These are phyloP conservation scores for Suhomyces taliae DNA, from an alignment of 1,139 yeast genomes.

Conservation along the genomic window DNA sequence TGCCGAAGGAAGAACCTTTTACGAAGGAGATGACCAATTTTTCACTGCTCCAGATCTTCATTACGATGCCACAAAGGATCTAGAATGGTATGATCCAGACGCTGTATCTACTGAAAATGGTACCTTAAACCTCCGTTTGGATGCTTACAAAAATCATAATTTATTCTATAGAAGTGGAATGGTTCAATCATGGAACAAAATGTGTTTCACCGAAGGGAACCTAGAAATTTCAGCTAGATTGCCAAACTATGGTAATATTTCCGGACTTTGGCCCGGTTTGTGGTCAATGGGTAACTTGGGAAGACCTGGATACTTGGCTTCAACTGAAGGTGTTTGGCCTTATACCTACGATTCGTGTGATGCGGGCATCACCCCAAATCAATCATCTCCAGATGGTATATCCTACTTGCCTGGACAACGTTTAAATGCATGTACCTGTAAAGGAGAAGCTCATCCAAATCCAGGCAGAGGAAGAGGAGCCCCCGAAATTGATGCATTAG, in stretches of 20 bases:
- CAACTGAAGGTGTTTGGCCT: conserved; percentile 34
- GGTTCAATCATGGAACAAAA: conserved; percentile 31
- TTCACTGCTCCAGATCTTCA: conserved; percentile 29
- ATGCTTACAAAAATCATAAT: conserved; percentile 29
- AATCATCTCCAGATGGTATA: conserved; percentile 32
- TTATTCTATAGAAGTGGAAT: conserved; percentile 32
- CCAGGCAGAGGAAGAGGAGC: conserved; percentile 31
- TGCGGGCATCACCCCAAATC: conserved; percentile 34
- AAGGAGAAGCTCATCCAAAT: conserved; percentile 29
- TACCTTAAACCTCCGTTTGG: conserved; percentile 25
- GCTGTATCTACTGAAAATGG: conserved; percentile 32
- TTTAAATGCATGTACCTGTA: conserved; percentile 26
- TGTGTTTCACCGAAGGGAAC: conserved; percentile 30
- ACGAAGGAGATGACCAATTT: conserved; percentile 34
- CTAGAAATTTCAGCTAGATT: conserved; percentile 25
- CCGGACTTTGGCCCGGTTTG: conserved; percentile 34
- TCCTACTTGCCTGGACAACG: conserved; percentile 32
- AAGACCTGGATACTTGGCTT: conserved; percentile 28
- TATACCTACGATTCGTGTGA: conserved; percentile 32
- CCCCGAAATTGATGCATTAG: conserved; percentile 31
- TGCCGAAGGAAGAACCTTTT: conserved; percentile 30
- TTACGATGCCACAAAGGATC: conserved; percentile 31
- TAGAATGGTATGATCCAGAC: conserved; percentile 36
- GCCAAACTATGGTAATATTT: conserved; percentile 28
- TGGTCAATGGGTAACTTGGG: conserved; percentile 36